Conservation (phyloP, 768 basidiomycete species). For the Lyophyllum atratum region DNA sequence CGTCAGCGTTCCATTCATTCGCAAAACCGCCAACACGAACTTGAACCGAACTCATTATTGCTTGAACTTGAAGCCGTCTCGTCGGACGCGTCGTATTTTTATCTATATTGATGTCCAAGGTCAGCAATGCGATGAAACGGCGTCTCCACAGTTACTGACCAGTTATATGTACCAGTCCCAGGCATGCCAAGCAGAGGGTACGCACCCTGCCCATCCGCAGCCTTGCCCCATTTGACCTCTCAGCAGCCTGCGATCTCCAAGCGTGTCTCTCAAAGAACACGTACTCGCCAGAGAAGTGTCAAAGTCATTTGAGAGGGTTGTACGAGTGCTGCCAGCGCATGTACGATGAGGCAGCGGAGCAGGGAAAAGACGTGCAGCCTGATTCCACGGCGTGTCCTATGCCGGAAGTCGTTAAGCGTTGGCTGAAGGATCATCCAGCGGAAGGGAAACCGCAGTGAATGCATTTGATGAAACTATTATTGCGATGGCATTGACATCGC, state of each 20-base stretch:
- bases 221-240: neutral
- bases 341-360: slow-evolving; percentile 4
- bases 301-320: slow-evolving; percentile 10
- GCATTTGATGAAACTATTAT: neutral
- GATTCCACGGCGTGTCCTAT: slow-evolving; percentile 20
- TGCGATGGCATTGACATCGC: neutral
- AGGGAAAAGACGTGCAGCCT: neutral
- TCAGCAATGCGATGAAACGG: neutral
- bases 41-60: too few species aligned
- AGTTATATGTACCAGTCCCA: neutral
- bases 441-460: neutral
- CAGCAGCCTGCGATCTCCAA: slow-evolving; percentile 19
- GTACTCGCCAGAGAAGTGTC: slow-evolving; percentile 16
- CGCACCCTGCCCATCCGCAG: neutral
- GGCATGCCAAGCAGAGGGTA: slow-evolving; percentile 11
- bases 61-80: neutral
- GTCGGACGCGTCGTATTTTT: neutral
- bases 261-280: slow-evolving; percentile 16
- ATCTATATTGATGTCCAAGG: slow-evolving; percentile 3
- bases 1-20: neutral
- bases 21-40: neutral
- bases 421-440: slow-evolving; percentile 16
- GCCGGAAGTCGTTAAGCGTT: slow-evolving; percentile 12
- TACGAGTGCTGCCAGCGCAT: slow-evolving; percentile 20
- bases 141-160: neutral